A percentile compares a stretch with the other conserved stretches of the same genome.
phyloP scores from a whole-genome alignment of 495 filamentous ascomycete genomes.

The Tetracladium setigerum region DNA sequence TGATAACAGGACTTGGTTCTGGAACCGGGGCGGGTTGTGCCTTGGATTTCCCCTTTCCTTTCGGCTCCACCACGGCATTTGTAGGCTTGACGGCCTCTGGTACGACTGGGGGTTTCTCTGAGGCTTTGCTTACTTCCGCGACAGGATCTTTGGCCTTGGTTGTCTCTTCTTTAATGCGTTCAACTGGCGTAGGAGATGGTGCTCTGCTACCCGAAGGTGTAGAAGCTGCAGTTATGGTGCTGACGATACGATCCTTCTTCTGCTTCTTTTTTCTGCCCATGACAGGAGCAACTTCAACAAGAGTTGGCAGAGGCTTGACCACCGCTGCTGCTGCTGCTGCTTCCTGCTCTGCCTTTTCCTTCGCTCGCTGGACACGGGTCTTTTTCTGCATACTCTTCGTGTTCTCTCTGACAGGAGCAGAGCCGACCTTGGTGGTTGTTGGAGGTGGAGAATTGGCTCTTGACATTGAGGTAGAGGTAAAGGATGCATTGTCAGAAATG shows the following conservation, averaged over 20 bases:
- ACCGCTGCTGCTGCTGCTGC: conserved; percentile 41
- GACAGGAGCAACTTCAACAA: conserved; percentile 73
- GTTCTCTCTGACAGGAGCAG: conserved; percentile 67
- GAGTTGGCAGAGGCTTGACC: conserved; percentile 38
- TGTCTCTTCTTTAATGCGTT: conserved; percentile 8
- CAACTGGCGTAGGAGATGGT: conserved; percentile 14
- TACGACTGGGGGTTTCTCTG: not conserved
- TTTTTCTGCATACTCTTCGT: conserved; percentile 91
- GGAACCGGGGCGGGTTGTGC: conserved; percentile 23
- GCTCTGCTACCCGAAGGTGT: conserved; percentile 31
- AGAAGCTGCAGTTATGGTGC: conserved; percentile 30
- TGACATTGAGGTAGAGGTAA: conserved; percentile 75
- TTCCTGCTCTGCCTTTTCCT: conserved; percentile 45
- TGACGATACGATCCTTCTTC: conserved; percentile 56
- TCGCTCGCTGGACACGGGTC: conserved; percentile 64
- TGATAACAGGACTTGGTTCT: conserved; percentile 24
- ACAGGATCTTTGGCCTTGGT: not conserved
- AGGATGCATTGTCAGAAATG: conserved; percentile 68
- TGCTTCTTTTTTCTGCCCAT: conserved; percentile 86
- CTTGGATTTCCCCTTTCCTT: conserved; percentile 27
- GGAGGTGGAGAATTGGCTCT: conserved; percentile 74
- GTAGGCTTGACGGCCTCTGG: not conserved
- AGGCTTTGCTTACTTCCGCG: conserved; percentile 26
- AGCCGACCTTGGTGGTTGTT: conserved; percentile 59
- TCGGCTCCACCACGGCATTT: conserved; percentile 7